Percentiles rank a stretch among this genome's conserved stretches.
Evolutionary conservation across 345 rosid genomes (phyloP).

Genomic region (Cardamine chenopodiifolia): DNA sequence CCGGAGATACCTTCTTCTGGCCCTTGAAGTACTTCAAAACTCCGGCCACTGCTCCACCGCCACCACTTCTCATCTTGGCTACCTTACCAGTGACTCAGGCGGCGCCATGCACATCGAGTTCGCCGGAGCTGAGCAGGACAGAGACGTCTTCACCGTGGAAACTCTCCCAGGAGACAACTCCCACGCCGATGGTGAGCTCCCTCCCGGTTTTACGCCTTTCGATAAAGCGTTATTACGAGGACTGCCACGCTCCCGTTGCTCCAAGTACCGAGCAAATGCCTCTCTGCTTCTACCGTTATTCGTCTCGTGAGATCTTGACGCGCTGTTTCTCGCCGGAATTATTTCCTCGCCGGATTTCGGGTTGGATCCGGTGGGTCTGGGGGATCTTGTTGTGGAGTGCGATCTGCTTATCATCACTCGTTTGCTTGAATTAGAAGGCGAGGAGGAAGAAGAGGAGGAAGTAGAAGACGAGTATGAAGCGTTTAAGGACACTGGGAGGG

Average conservation of each 20-base stretch:
- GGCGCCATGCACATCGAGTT: slow-evolving; percentile 35
- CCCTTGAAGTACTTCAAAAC: slow-evolving; percentile 69
- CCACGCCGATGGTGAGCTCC: slow-evolving; percentile 72
- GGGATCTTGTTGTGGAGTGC: slow-evolving; percentile 43
- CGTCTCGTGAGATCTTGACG: slow-evolving; percentile 33
- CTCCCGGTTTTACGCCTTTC: slow-evolving; percentile 41
- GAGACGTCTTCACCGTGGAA: slow-evolving; percentile 13
- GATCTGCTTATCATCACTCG: slow-evolving; percentile 36
- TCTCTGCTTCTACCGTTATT: slow-evolving; percentile 31
- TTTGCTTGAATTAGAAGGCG: slow-evolving; percentile 37
- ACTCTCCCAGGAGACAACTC: slow-evolving; percentile 71
- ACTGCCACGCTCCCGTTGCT: slow-evolving; percentile 50
- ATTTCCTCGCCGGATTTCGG: neutral
- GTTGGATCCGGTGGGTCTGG: slow-evolving; percentile 27
- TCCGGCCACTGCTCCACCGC: slow-evolving; percentile 53
- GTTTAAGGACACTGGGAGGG: slow-evolving; percentile 42
- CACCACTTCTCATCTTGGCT: slow-evolving; percentile 41
- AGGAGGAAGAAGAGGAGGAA: slow-evolving; percentile 40
- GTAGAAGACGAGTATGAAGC: slow-evolving; percentile 36
- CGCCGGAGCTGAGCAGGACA: slow-evolving; percentile 25
- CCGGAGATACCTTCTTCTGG: slow-evolving; percentile 61
- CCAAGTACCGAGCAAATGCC: slow-evolving; percentile 33
- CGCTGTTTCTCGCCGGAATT: slow-evolving; percentile 43
- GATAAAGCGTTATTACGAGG: slow-evolving; percentile 34
- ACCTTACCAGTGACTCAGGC: slow-evolving; percentile 39